A percentile compares a stretch with the other conserved stretches of the same genome.
Evolutionary conservation across 441 rosid genomes (phyloP).

Genomic region (Arabidopsis hybrid): DNA sequence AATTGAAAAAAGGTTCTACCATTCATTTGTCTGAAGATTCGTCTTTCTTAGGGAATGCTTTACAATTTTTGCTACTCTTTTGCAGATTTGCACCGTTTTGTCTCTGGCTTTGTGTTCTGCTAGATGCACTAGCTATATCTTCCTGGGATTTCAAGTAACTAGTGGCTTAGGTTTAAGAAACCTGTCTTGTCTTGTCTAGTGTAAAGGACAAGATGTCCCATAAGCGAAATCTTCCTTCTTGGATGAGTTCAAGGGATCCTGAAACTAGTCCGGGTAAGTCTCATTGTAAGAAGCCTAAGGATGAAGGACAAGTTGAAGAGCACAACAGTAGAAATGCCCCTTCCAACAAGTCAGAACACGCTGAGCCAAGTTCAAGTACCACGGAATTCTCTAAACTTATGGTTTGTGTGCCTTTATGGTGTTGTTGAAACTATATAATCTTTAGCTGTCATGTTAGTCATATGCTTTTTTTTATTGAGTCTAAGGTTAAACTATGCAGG

Average conservation of each 20-base stretch:
- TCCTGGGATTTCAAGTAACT: slow-evolving; percentile 6
- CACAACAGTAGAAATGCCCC: slow-evolving; percentile 24
- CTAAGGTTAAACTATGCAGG: slow-evolving; percentile 54
- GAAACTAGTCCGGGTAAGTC: slow-evolving; percentile 27
- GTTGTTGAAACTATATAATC: background rate
- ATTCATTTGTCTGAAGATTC: background rate
- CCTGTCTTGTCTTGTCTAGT: slow-evolving; percentile 16
- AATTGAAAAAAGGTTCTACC: background rate
- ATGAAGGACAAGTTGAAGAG: slow-evolving; percentile 16
- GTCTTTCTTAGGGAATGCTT: background rate
- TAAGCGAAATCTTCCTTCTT: slow-evolving; percentile 82
- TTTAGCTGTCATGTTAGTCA: slow-evolving; percentile 13
- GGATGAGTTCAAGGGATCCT: slow-evolving; percentile 69
- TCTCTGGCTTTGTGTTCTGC: slow-evolving; percentile 14
- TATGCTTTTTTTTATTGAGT: slow-evolving; percentile 27
- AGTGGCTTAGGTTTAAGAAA: background rate
- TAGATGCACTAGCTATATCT: background rate
- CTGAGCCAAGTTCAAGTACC: slow-evolving; percentile 38
- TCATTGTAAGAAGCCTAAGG: slow-evolving; percentile 48
- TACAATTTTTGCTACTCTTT: too few relatives aligned
- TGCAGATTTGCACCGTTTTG: background rate
- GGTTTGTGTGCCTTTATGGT: slow-evolving; percentile 47
- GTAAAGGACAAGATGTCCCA: slow-evolving; percentile 43
- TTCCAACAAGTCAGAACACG: slow-evolving; percentile 17
- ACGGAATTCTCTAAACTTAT: slow-evolving; percentile 59